Base-by-base conservation (phyloP, 2,329 filamentous ascomycete species). In the Rachicladosporium sp. region DNA sequence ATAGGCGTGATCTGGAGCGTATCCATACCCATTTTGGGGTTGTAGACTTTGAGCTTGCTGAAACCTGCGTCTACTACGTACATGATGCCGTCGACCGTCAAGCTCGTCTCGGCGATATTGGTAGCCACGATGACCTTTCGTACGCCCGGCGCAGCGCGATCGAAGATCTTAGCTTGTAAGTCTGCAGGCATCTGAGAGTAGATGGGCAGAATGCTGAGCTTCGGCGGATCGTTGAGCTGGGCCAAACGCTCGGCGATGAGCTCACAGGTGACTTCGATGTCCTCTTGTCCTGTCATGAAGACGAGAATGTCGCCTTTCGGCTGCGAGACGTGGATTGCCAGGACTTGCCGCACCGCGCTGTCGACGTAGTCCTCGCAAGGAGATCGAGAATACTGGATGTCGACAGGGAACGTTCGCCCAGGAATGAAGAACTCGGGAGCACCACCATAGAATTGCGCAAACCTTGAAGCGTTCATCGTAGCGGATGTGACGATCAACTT, bases 161-260 rank as follows among this genome's bases (percentile, higher is more conserved):
- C 89, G 53, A 98, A 98, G 48, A 98, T 98, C 63, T 93, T 96
- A 43, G 91, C 86, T 61, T 98, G 93, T 29, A 98, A 68, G 60
- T 98, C 93, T 29, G 91, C 91, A 2, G 91, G 93, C 91, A 98
- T 95, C 61, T 98, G 91, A 71, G 87, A 95, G 74, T 98, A 98
- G 40, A 98, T 96, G 0, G 93, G 93, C 21, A 98, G 65, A 40
- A 98, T 93, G 57, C 84, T 89, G 43, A 98, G 75, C 57, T 94
- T 89, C 1, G 91, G 88, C 1, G 91, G 89, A 53, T 98, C 88
- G 46, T 95, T 96, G 27, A 98, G 73, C 23, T 89, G 75, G 47
- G 85, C 81, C 10, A 98, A 69, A 33, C 91, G 74, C 57, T 95
- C 89, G 40, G 85, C 84, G 3, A 96, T 74, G 12, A 96, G 69